These are phyloP conservation scores for Vitis rotundifolia DNA, from an alignment of 164 flowering plant genomes.

Conservation along the genomic window DNA sequence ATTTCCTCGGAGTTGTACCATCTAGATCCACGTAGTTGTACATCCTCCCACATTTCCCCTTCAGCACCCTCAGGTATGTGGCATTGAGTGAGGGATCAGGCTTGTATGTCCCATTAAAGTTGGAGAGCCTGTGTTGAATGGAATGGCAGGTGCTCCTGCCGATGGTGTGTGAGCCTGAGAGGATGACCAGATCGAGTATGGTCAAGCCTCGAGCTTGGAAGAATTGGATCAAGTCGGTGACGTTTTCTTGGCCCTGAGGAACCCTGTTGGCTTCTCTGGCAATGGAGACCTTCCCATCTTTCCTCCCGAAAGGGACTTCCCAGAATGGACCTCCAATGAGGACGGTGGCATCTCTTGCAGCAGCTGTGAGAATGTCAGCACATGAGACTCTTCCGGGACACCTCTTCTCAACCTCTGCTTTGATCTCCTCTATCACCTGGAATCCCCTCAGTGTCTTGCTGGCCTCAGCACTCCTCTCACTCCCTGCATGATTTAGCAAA, in stretches of 20 bases:
- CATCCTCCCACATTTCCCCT: slow-evolving; percentile 66
- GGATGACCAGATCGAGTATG: slow-evolving; percentile 61
- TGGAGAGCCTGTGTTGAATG: slow-evolving; percentile 51
- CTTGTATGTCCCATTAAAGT: slow-evolving; percentile 43
- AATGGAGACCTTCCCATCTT: slow-evolving; percentile 58
- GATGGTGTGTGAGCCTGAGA: slow-evolving; percentile 89
- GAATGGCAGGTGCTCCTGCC: slow-evolving; percentile 64
- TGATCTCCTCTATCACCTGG: slow-evolving; percentile 62
- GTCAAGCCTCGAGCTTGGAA: slow-evolving; percentile 58
- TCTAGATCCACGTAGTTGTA: slow-evolving; percentile 63
- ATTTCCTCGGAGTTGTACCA: slow-evolving; percentile 51
- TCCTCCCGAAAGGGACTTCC: slow-evolving; percentile 69
- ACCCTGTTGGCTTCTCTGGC: slow-evolving; percentile 54
- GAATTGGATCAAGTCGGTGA: slow-evolving; percentile 51
- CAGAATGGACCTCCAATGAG: slow-evolving; percentile 63
- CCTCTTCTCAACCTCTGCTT: slow-evolving; percentile 55
- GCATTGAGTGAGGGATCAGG: slow-evolving; percentile 50
- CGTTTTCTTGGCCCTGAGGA: slow-evolving; percentile 61
- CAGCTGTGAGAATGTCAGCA: slow-evolving; percentile 79
- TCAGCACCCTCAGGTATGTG: slow-evolving; percentile 51
- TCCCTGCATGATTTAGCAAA: slow-evolving; percentile 48
- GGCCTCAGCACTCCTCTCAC: slow-evolving; percentile 51
- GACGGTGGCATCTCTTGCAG: slow-evolving; percentile 69
- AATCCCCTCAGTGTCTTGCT: slow-evolving; percentile 76
- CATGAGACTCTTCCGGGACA: slow-evolving; percentile 83